Evolutionary conservation across 345 rosid genomes (phyloP), one percentile per base, ranked within the genome.

Genomic region (Brassica juncea): DNA sequence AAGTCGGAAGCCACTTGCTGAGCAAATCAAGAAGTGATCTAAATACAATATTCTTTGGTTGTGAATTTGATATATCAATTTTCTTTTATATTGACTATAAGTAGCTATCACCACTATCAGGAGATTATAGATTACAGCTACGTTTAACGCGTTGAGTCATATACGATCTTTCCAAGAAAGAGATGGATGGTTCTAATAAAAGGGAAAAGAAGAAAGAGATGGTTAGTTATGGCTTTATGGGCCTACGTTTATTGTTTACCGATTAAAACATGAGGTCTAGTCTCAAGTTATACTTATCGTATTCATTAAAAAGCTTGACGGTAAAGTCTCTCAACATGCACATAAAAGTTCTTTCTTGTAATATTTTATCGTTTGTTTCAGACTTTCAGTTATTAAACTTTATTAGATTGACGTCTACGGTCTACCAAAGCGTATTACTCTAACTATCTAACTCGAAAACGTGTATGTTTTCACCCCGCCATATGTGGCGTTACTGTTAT

Each of bases 121-220:
- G 77, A 78, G 72, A 67, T 79, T 73, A 68, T 68, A 47, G 69
- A 59, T 67, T 79, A 79, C 82, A 79, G 82, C 82, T 74, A 54
- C 71, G 79, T 44, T 79, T 31, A 67, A 79, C 82, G 82, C 77
- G 82, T 78, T 79, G 23, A 44, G 44, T 73, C 78, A 8, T 49
- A 44, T 61, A 60, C 74, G 58, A 73, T 25, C 34, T 59, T 79
- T 73, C 82, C 42, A 31, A 58, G 82, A 79, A 67, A 79, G 30
- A 42, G 64, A 52, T 52, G 57, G 57, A n/a, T 52, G 16, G 57
- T 5, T 49, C 11, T 9, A 0, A 2, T 6, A 39, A 34, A 19
- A 39, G 10, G 3, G 12, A 42, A 42, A 42, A 12, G 10, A 42
- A 42, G 49, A 42, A 42, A 42, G 49, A 42, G 49, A 42, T 42